Base-by-base conservation (phyloP, 345 rosid genomes). In the Arabis hirsuta region DNA sequence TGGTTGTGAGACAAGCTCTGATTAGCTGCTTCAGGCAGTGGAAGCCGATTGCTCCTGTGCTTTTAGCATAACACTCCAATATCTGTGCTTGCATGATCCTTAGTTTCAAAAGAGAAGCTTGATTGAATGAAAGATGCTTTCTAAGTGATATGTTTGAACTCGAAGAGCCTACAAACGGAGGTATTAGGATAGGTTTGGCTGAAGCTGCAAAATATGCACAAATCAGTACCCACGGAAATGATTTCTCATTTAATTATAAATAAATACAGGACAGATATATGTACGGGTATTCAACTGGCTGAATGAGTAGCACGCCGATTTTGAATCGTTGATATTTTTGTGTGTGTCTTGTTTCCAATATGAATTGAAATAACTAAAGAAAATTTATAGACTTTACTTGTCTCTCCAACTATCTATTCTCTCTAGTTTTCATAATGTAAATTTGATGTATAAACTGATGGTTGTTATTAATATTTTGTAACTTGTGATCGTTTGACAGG, bases 401-500 rank as follows among this genome's bases (percentile, higher is more conserved):
- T 58, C 72, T 73, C 45, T 52, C 39, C 14, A 5, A 24, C 4
- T 13, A 16, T 22, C 39, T 22, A 19, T 68, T 31, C 52, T 60
- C n/a, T 74, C 16, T 66, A 4, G 22, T 14, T 73, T 55, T 55
- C 3, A 6, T 12, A 43, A 59, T 31, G 52, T 42, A 51, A 39
- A 31, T 59, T 43, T 58, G 58, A 60, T 52, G 0, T 16, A 27
- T 54, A 20, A 38, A 56, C 51, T 69, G 36, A 64, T 61, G 69
- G 20, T 16, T 46, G 36, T 38, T 69, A 45, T 62, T 51, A 43
- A 67, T 54, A 9, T 46, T 19, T 12, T 75, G 57, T 46, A 51
- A 61, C 27, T 46, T 36, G 9, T 6, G 8, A 61, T 46, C 16
- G 4, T 55, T 69, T 81, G 66, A 38, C 88, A 94, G 98, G 96